Base-by-base conservation (phyloP, 2,329 filamentous ascomycete genomes). In the Cercospora citrullina region DNA sequence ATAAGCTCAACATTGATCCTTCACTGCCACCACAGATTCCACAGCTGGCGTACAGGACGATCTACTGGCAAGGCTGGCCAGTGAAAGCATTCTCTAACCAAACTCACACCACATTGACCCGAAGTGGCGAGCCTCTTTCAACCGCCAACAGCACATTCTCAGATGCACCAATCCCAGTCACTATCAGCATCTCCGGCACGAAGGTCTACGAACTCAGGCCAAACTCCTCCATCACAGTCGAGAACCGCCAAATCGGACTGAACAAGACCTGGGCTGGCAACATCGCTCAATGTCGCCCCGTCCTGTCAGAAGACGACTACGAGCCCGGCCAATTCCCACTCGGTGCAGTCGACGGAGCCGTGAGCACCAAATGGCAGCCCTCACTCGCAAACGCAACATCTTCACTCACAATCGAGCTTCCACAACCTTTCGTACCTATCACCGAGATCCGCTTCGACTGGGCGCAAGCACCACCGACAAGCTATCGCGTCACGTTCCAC, bases 241-340 rank as follows among this genome's bases (percentile, higher is more conserved):
- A 80, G 0, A 91, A 91, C 73, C 85, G 89, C 8, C 82, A 84
- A 21, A 84, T 86, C 65, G 85, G 85, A 68, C 79, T 84, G 23
- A 81, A 82, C 14, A 79, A 83, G 33, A 90, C 89, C 0, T 79
- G 86, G 2, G 73, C 81, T 0, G 85, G 85, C 8, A 91, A 92
- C 75, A 81, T 91, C 30, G 82, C 87, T 0, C 90, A 92, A 79
- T 92, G 90, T 76, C 83, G 81, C 4, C 82, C 87, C 1, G 63
- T 70, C 1, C 62, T 69, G 4, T 87, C 85, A 1, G 75, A 80
- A 0, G 76, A 83, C 45, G 74, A 77, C 1, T 87, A 84, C 73
- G 79, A 84, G 28, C 85, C 88, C 0, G 90, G 90, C 14, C 90
- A 92, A 77, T 91, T 92, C 79, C 89, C 90, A 1, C 81, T 90